phyloP scores from a whole-genome alignment of 2,329 filamentous ascomycete genomes.

The Pseudopithomyces maydicus region DNA sequence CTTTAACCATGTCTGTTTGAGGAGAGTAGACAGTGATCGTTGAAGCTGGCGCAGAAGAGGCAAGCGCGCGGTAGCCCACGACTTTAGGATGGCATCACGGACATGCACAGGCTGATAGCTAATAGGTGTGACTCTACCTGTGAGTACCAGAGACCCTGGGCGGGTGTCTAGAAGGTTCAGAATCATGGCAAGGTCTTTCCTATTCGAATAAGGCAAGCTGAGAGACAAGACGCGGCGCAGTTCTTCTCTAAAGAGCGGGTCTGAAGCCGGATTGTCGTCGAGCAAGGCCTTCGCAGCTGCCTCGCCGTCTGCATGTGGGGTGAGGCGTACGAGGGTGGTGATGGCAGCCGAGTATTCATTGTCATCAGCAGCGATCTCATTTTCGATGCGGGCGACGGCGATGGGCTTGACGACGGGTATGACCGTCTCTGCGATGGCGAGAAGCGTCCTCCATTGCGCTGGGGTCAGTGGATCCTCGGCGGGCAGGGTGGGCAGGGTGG shows the following conservation, averaged over 20 bases:
- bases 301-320: conserved; percentile 38
- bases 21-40: conserved; percentile 61
- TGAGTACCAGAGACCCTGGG: conserved; percentile 67
- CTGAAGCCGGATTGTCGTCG: conserved; percentile 56
- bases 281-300: conserved; percentile 60
- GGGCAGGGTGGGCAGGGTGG: conserved; percentile 55
- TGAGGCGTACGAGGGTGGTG: conserved; percentile 30
- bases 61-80: conserved; percentile 66
- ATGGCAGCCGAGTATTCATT: conserved; percentile 57
- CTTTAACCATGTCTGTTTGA: conserved; percentile 61
- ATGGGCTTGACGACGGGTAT: conserved; percentile 62
- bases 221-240: conserved; percentile 55
- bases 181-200: conserved; percentile 56
- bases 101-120: conserved; percentile 64
- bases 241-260: conserved; percentile 59
- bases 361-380: conserved; percentile 55
- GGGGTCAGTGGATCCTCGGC: conserved; percentile 55
- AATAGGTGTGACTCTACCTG: conserved; percentile 68
- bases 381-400: conserved; percentile 39
- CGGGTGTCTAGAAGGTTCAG: conserved; percentile 62
- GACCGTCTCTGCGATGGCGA: conserved; percentile 62
- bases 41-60: conserved; percentile 60
- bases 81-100: conserved; percentile 65
- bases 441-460: conserved; percentile 63
- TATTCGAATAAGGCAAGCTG: conserved; percentile 55